Conservation (phyloP, 164 flowering plant species). For the Tetrastigma voinierianum region DNA sequence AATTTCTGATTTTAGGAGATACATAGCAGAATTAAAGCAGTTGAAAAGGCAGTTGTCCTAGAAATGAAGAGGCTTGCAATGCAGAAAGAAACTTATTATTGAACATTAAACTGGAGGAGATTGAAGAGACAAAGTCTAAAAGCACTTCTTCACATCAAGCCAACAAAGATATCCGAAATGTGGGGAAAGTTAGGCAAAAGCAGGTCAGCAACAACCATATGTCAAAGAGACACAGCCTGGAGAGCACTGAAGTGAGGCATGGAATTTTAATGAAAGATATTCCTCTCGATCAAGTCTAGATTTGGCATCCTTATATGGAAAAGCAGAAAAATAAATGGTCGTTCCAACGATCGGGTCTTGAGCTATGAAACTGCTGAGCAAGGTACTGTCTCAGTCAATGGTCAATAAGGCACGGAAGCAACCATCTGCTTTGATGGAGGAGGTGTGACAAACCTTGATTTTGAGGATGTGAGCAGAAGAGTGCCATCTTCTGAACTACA, state of each 20-base stretch:
- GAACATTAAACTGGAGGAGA: conserved; percentile 33
- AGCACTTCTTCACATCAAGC: conserved; percentile 13
- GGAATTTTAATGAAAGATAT: conserved; percentile 70
- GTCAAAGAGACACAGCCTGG: conserved; percentile 23
- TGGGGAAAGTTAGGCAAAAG: conserved; percentile 9
- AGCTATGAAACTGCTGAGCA: conserved; percentile 57
- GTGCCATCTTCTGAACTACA: conserved; percentile 27
- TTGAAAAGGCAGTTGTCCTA: conserved; percentile 47
- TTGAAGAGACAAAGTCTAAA: conserved; percentile 31
- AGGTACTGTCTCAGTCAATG: conserved; percentile 15
- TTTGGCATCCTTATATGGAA: conserved; percentile 28
- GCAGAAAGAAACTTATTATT: conserved; percentile 23
- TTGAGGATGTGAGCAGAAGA: conserved; percentile 14
- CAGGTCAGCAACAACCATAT: conserved; percentile 12
- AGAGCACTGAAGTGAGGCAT: conserved; percentile 24
- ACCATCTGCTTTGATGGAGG: conserved; percentile 17
- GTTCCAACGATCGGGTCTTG: conserved; percentile 60
- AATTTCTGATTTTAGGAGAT: conserved; percentile 50
- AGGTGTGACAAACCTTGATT: conserved; percentile 1
- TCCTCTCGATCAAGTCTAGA: conserved; percentile 68
- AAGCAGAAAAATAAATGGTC: conserved; percentile 28
- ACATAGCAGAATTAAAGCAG: conserved; percentile 48
- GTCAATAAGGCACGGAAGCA: conserved; percentile 15
- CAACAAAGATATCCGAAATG: conserved; percentile 18
- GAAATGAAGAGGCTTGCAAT: conserved; percentile 34